phyloP scores from a whole-genome alignment of 768 basidiomycete species.

The Favolaschia claudopus region DNA sequence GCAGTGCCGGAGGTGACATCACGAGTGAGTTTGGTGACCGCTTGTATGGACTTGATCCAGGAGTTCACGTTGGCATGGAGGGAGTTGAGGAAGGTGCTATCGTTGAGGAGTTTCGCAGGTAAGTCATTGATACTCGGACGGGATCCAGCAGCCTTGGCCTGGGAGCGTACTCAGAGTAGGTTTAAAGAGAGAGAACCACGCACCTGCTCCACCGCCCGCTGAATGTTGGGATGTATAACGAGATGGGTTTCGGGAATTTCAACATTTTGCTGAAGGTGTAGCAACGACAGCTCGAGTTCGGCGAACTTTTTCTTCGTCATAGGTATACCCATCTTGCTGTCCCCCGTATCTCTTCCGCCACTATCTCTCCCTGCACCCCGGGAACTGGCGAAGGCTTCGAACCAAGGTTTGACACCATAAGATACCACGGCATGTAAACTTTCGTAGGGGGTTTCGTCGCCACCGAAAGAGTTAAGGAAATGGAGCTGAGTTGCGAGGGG shows the following conservation, averaged over 20 bases:
- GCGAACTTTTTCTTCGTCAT: conserved; percentile 99
- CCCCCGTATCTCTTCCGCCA: conserved; percentile 43
- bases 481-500: conserved; percentile 89
- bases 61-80: conserved; percentile 93
- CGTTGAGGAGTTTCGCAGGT: conserved; percentile 77
- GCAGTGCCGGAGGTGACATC: conserved; percentile 96
- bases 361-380: conserved; percentile 76
- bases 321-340: conserved; percentile 93
- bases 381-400: conserved; percentile 94
- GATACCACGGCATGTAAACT: conserved; percentile 95
- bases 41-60: conserved; percentile 98
- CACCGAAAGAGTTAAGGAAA: conserved; percentile 90
- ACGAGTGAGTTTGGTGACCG: conserved; percentile 93
- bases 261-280: conserved; percentile 98
- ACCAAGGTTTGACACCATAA: conserved; percentile 96
- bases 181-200: conserved; percentile 8
- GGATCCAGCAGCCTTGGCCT: conserved; percentile 59
- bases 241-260: conserved; percentile 98
- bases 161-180: conserved; percentile 19
- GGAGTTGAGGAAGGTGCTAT: conserved; percentile 91
- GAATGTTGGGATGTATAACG: conserved; percentile 88
- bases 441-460: conserved; percentile 92
- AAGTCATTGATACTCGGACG: conserved; percentile 81
- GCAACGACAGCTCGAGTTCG: conserved; percentile 90
- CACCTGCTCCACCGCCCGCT: conserved; percentile 83